Base-by-base conservation (phyloP, 805 yeast species). In the Zygosaccharomyces siamensis region DNA sequence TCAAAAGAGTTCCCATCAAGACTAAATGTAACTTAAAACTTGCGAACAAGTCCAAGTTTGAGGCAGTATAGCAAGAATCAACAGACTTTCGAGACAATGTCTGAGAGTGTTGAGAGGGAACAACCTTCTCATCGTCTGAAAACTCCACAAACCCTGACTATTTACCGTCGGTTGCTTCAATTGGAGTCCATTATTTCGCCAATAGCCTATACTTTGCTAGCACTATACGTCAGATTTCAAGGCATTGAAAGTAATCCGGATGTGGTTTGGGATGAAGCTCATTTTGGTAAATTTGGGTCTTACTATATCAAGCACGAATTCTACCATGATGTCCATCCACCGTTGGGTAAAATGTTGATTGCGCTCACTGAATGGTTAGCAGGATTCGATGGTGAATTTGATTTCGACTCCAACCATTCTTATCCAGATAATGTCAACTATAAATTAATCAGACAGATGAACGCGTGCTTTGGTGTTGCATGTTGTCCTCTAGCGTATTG, bases 241-340 rank as follows among this genome's bases (percentile, higher is more conserved):
- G 73, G 77, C 53, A 84, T 92, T 57, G 85, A 86, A 47, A 73
- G 77, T 48, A 86, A 88, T 52, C 74, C 78, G 48, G 74, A 77
- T 48, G 97, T 93, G 27, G 93, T 93, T 41, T 90, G 97, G 97
- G 97, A 89, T 70, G 97, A 89, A 66, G 97, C 97, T 36, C 97
- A 90, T 72, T 92, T 92, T 68, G 99, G 97, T 45, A 93, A 92
- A 67, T 92, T 92, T 66, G 98, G 97, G 28, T 84, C 96, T 10
- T 84, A 88, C 66, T 92, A 92, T 68, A 73, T 92, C 53, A 83
- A 79, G 59, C 93, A 88, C 58, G 95, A 88, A 61, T 89, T 86
- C 65, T 92, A 90, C 68, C 95, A 88, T 65, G 99, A 92, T 69
- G 97, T 92, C 30, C 99, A 92, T 69, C 99, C 99, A 43, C 99